These are phyloP conservation scores for Fusarium nurragi DNA, from an alignment of 2,329 filamentous ascomycete genomes.

Conservation along the genomic window DNA sequence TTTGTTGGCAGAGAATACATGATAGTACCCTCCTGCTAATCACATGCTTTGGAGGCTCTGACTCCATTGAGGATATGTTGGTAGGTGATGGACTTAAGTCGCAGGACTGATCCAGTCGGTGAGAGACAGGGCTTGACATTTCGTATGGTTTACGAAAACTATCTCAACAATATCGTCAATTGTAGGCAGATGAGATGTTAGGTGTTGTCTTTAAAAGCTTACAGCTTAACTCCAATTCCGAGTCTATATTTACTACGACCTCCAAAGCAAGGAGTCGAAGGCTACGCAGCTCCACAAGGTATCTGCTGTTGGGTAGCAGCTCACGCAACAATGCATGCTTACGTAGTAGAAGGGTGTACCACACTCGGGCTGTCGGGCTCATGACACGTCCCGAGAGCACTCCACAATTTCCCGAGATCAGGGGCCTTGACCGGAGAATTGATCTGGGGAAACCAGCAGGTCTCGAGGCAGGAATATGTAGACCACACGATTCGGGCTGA, in stretches of 20 bases:
- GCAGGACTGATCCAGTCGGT: slow-evolving; percentile 1
- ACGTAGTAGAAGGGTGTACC: slow-evolving; percentile 3
- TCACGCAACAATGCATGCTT: slow-evolving; percentile 25
- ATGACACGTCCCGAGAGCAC: slow-evolving; percentile 28
- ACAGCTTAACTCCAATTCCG: neutral
- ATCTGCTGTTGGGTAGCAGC: slow-evolving; percentile 7
- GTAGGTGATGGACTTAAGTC: slow-evolving; percentile 12
- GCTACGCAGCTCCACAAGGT: neutral
- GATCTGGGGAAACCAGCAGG: too few species aligned
- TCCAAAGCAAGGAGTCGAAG: neutral
- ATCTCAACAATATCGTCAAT: neutral
- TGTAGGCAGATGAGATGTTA: neutral
- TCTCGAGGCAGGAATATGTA: neutral
- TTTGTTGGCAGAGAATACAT: slow-evolving; percentile 47
- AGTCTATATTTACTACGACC: neutral
- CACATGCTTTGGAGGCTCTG: slow-evolving; percentile 25
- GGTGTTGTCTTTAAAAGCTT: slow-evolving; percentile 20
- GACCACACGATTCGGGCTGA: neutral
- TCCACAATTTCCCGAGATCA: slow-evolving; percentile 3
- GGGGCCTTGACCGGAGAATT: slow-evolving; percentile 2
- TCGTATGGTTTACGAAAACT: neutral
- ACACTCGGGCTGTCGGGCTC: slow-evolving; percentile 38
- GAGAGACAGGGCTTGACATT: slow-evolving; percentile 24
- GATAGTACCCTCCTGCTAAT: slow-evolving; percentile 35
- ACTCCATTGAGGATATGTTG: slow-evolving; percentile 13